These are phyloP conservation scores for Sphagnum contortum DNA, from an alignment of 225 moss, liverwort and hornwort species.

Conservation along the genomic window DNA sequence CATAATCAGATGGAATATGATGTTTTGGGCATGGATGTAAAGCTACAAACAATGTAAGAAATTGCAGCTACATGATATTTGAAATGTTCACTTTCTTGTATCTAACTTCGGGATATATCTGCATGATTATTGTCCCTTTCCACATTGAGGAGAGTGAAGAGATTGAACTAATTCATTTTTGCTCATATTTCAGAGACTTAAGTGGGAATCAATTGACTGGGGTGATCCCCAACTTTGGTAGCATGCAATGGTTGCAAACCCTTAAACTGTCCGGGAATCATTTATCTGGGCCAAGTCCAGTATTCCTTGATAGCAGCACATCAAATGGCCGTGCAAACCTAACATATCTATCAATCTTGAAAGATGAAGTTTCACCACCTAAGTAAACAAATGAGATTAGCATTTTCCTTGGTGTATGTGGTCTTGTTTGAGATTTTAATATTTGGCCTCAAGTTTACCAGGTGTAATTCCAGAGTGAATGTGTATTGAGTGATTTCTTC, in stretches of 20 bases:
- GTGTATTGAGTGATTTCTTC: too few relatives aligned
- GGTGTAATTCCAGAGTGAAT: too few relatives aligned
- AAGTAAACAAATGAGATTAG: too few relatives aligned
- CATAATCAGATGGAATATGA: too few relatives aligned
- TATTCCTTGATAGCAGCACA: background rate
- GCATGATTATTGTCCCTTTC: too few relatives aligned
- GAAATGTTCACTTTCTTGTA: too few relatives aligned
- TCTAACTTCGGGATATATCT: too few relatives aligned
- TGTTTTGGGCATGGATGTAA: too few relatives aligned
- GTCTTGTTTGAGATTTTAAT: too few relatives aligned
- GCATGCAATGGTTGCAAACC: background rate
- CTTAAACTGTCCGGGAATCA: background rate
- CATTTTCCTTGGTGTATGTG: too few relatives aligned
- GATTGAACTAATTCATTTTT: background rate
- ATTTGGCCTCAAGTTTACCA: too few relatives aligned
- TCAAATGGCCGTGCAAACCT: background rate
- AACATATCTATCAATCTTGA: background rate
- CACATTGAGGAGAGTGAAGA: background rate
- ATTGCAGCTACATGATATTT: background rate
- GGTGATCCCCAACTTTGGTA: background rate
- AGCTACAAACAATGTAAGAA: background rate
- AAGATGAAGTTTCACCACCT: background rate
- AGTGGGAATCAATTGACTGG: background rate
- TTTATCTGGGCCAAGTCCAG: background rate
- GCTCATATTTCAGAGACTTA: background rate